phyloP scores from a whole-genome alignment of 495 filamentous ascomycete species.

The Saxophila tyrrhenica region DNA sequence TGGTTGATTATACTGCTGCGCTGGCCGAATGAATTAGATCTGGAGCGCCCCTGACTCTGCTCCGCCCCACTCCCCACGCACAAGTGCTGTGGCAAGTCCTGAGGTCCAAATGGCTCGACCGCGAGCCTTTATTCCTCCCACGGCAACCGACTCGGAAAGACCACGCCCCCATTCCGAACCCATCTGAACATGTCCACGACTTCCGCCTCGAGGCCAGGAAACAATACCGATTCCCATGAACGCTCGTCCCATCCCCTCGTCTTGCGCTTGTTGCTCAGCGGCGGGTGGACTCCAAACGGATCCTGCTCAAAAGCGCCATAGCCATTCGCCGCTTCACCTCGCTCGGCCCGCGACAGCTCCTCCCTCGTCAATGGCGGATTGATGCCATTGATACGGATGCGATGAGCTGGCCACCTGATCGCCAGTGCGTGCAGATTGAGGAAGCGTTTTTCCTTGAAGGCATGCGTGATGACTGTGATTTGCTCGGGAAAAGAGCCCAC shows the following conservation, averaged over 20 bases:
- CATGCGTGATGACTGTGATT: conserved; percentile 29
- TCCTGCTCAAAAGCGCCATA: conserved; percentile 21
- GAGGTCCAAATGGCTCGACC: too few relatives aligned
- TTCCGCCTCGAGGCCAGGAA: neutral
- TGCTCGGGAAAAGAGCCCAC: conserved; percentile 22
- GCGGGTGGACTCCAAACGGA: conserved; percentile 19
- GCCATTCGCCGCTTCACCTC: conserved; percentile 20
- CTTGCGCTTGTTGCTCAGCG: conserved; percentile 22
- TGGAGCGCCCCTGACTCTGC: too few relatives aligned
- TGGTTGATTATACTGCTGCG: neutral
- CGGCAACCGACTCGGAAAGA: conserved; percentile 14
- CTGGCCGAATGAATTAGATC: too few relatives aligned
- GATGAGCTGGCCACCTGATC: conserved; percentile 25
- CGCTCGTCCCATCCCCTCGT: conserved; percentile 19
- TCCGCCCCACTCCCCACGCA: too few relatives aligned
- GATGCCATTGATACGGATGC: conserved; percentile 26
- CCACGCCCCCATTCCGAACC: conserved; percentile 8
- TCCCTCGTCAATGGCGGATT: conserved; percentile 24
- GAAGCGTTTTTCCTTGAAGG: conserved; percentile 30
- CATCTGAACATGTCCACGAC: conserved; percentile 14
- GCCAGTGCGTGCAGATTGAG: conserved; percentile 27
- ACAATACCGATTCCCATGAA: neutral
- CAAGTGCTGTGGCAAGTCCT: too few relatives aligned
- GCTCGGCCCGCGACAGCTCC: conserved; percentile 19
- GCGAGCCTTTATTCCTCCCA: conserved; percentile 11